Conservation (phyloP, 805 yeast species). For the Starmerella davenportii region DNA sequence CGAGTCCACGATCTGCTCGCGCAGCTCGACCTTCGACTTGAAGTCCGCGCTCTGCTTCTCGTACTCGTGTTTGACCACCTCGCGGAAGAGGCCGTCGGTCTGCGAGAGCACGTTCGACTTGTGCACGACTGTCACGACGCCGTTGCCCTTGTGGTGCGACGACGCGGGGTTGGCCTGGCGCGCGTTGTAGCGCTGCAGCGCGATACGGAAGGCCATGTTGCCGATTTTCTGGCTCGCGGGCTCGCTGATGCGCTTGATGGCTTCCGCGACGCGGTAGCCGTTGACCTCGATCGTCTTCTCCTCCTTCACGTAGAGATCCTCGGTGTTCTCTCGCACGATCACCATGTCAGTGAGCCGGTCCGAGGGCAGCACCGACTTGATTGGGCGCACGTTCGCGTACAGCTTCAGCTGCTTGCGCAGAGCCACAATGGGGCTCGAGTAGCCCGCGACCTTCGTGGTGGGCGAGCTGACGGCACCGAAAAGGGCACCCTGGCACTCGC, state of each 20-base stretch:
- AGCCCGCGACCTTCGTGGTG: conserved; percentile 80
- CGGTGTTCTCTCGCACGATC: conserved; percentile 96
- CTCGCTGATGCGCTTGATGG: conserved; percentile 89
- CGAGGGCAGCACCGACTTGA: conserved; percentile 71
- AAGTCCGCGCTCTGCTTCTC: conserved; percentile 33
- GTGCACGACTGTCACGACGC: conserved; percentile 81
- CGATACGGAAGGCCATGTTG: conserved; percentile 79
- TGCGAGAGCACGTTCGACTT: conserved; percentile 87
- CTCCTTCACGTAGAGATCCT: conserved; percentile 89
- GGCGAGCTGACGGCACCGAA: conserved; percentile 96
- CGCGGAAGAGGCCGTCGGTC: conserved; percentile 92
- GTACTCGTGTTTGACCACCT: conserved; percentile 49
- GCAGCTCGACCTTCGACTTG: conserved; percentile 37
- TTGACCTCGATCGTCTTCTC: conserved; percentile 55
- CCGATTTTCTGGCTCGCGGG: conserved; percentile 74
- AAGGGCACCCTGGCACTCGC: conserved; percentile 87
- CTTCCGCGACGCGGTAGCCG: conserved; percentile 90
- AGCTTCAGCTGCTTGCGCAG: conserved; percentile 85
- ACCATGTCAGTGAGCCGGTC: conserved; percentile 92
- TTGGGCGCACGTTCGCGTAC: conserved; percentile 95
- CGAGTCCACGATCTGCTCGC: conserved; percentile 96
- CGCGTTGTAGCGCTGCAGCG: conserved; percentile 70
- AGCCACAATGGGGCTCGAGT: conserved; percentile 98
- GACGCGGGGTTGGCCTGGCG: conserved; percentile 33
- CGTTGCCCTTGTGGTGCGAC: conserved; percentile 30